Conservation (phyloP, 164 flowering plant species). For the Chloranthus sessilifolius region DNA sequence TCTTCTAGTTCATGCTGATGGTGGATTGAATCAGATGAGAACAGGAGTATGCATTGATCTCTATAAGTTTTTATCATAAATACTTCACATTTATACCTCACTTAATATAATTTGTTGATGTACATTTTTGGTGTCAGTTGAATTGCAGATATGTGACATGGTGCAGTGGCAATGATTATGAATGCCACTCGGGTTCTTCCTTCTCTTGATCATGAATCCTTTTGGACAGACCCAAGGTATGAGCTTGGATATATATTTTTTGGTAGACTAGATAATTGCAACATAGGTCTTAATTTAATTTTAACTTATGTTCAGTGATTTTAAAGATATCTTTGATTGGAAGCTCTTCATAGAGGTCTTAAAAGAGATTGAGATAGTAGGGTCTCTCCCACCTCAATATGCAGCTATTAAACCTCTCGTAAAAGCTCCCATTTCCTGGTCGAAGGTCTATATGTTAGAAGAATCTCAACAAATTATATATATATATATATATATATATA, state of each 20-base stretch:
- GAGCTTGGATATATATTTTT: background rate
- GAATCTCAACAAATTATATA: too few relatives aligned
- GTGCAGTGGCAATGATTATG: constrained; percentile 87
- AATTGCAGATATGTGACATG: constrained; percentile 79
- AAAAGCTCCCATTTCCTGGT: constrained; percentile 89
- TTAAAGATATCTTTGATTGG: constrained; percentile 83
- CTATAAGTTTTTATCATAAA: background rate
- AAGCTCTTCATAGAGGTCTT: constrained; percentile 63
- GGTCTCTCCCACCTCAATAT: constrained; percentile 47
- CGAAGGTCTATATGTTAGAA: constrained; percentile 41
- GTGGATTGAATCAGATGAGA: constrained; percentile 98
- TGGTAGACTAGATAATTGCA: background rate
- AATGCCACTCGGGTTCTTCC: constrained; percentile 93
- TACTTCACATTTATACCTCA: too few relatives aligned
- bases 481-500: too few relatives aligned
- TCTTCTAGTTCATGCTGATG: constrained; percentile 80
- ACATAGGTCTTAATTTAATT: background rate
- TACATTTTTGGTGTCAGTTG: too few relatives aligned
- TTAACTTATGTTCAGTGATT: constrained; percentile 36
- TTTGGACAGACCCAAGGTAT: constrained; percentile 89
- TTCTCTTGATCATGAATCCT: constrained; percentile 73
- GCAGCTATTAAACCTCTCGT: constrained; percentile 34
- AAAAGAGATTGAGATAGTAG: constrained; percentile 59
- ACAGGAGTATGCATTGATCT: constrained; percentile 50
- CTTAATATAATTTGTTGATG: too few relatives aligned